A percentile compares a stretch with the other conserved stretches of the same genome.
These are phyloP conservation scores for Curvularia spicifera DNA, from an alignment of 2,329 filamentous ascomycete genomes.

Conservation along the genomic window DNA sequence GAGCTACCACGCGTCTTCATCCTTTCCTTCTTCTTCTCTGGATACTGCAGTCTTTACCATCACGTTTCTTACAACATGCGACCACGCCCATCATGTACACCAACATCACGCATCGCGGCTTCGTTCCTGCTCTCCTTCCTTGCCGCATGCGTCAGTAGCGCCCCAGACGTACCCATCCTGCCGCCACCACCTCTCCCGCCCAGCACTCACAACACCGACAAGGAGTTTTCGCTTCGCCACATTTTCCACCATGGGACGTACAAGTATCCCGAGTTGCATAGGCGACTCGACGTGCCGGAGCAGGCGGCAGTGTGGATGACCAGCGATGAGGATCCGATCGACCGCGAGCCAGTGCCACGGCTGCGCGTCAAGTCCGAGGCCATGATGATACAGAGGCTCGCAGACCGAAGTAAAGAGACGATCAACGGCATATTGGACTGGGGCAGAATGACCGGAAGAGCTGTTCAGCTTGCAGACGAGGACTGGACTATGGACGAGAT, in stretches of 20 bases:
- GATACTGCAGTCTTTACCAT: neutral
- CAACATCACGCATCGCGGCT: constrained; percentile 68
- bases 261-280: constrained; percentile 76
- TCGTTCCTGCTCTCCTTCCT: constrained; percentile 71
- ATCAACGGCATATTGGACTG: constrained; percentile 80
- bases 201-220: constrained; percentile 28
- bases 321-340: constrained; percentile 59
- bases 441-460: constrained; percentile 71
- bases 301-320: constrained; percentile 68
- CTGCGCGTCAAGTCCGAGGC: constrained; percentile 65
- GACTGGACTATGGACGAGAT: constrained; percentile 86
- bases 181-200: constrained; percentile 33
- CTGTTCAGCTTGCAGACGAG: constrained; percentile 70
- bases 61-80: constrained; percentile 31
- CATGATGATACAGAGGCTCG: constrained; percentile 78
- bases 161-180: constrained; percentile 43
- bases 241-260: constrained; percentile 91
- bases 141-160: constrained; percentile 56
- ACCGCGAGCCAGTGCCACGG: constrained; percentile 53
- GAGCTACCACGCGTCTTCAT: neutral
- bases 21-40: neutral
- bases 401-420: constrained; percentile 75
- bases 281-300: constrained; percentile 72
- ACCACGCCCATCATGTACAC: constrained; percentile 50
- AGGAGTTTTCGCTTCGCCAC: constrained; percentile 69